Evolutionary conservation across 202 grass and related monocot species (phyloP).

Genomic region (Brachypodium distachyon): DNA sequence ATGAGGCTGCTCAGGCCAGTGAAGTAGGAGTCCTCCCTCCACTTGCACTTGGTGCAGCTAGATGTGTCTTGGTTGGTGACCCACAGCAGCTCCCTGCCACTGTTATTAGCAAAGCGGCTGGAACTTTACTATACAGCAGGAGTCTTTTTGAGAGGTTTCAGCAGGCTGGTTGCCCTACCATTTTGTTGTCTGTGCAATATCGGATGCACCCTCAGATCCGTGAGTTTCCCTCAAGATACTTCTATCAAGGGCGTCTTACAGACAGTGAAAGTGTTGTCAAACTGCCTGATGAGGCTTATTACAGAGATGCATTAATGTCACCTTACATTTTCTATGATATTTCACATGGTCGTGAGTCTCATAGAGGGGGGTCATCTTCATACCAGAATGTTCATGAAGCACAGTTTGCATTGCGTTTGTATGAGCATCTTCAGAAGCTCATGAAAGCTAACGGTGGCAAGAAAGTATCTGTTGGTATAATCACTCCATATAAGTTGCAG

Average conservation of each 20-base stretch:
- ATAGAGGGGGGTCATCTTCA: constrained; percentile 85
- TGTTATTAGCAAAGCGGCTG: constrained; percentile 99
- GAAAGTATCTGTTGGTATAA: constrained; percentile 94
- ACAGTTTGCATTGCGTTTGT: constrained; percentile 71
- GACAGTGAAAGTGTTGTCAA: constrained; percentile 85
- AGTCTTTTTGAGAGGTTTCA: constrained; percentile 99
- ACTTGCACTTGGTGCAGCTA: constrained; percentile 85
- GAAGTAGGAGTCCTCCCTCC: constrained; percentile 92
- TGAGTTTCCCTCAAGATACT: constrained; percentile 95
- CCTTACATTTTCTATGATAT: constrained; percentile 94
- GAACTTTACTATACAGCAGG: constrained; percentile 93
- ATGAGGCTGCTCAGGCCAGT: constrained; percentile 99
- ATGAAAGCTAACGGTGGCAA: constrained; percentile 74
- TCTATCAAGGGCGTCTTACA: constrained; percentile 84
- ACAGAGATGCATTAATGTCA: constrained; percentile 65
- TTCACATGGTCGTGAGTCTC: constrained; percentile 87
- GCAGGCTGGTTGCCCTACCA: constrained; percentile 86
- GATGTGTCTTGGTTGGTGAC: constrained; percentile 96
- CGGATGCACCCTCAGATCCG: constrained; percentile 99
- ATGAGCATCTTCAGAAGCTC: constrained; percentile 80
- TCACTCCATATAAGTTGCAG: constrained; percentile 98
- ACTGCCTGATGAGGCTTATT: constrained; percentile 75
- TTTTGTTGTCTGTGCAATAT: constrained; percentile 93
- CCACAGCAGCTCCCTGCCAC: constrained; percentile 96
- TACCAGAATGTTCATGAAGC: constrained; percentile 96